Base-by-base conservation (phyloP, 352 stramenopile species). In the Phytophthora macrochlamydospora region DNA sequence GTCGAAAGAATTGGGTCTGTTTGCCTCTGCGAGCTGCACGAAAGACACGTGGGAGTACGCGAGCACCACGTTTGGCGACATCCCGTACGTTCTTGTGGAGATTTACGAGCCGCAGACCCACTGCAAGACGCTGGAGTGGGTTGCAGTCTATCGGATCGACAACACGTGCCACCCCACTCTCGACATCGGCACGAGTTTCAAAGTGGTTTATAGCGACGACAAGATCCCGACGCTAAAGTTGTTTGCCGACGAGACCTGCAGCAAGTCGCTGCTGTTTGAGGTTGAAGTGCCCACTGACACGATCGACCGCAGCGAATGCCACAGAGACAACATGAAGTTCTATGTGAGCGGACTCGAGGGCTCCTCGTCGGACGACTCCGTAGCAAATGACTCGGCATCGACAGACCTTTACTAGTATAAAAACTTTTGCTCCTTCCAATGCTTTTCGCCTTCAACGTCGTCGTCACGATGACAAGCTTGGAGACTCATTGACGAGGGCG, bases 91-190 rank as follows among this genome's bases (percentile, higher is more conserved):
- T 1, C 32, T 71, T 8, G 57, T 75, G 43, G 57, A 75, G 33
- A 35, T 71, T 2, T 46, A 71, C 49, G 7, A 6, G 0, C 45
- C 56, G 2, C 56, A 71, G 5, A 55, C 32, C n/a, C 55, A 68
- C 24, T 75, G 61, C 56, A 28, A 48, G 14, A 54, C 13, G 9
- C 61, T 70, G 14, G 61, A 70, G 33, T 60, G 66, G 1, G 55
- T 70, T 9, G 43, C 66, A 6, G 66, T 56, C 38, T 74, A 74
- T 31, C 66, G 66, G 18, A 49, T 62, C 37, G 66, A 74, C 46
- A 66, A 50, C 32, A 45, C 40, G 4, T 74, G 66, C 56, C 66
- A 74, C 45, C 55, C 50, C 5, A 74, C 66, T 0, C 40, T 74
- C 7, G 66, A 66, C 28, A 30, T 62, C 35, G 52, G 35, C 29